Percentiles rank a stretch among this genome's conserved stretches.
Conservation (phyloP, 441 rosid species). For the Eruca vesicaria region DNA sequence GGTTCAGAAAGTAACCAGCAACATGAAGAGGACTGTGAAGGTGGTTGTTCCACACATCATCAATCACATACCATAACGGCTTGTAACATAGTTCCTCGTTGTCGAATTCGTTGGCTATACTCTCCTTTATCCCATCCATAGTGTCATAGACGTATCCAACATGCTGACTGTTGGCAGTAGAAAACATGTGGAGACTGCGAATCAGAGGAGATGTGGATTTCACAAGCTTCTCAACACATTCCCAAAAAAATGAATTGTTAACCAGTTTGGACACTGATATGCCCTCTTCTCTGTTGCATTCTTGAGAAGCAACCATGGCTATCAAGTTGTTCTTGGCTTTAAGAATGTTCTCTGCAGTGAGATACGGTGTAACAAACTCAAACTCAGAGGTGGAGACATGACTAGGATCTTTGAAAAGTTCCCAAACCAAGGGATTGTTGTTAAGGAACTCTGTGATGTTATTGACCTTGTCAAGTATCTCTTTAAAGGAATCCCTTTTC, state of each 20-base stretch:
- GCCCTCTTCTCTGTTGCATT: slow-evolving; percentile 40
- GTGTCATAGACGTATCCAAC: slow-evolving; percentile 55
- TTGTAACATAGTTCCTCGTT: slow-evolving; percentile 31
- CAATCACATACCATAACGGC: slow-evolving; percentile 56
- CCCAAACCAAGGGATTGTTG: slow-evolving; percentile 29
- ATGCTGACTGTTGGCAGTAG: slow-evolving; percentile 37
- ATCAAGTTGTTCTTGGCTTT: slow-evolving; percentile 40
- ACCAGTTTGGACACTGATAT: slow-evolving; percentile 34
- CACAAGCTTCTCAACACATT: slow-evolving; percentile 38
- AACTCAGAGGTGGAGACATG: slow-evolving; percentile 40
- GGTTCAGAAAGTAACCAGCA: slow-evolving; percentile 63
- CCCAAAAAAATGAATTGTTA: slow-evolving; percentile 48
- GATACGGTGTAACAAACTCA: slow-evolving; percentile 39
- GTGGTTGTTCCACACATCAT: slow-evolving; percentile 50
- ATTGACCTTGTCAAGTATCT: slow-evolving; percentile 38
- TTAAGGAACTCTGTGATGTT: slow-evolving; percentile 41
- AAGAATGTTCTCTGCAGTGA: slow-evolving; percentile 45
- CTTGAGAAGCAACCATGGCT: slow-evolving; percentile 39
- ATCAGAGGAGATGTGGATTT: slow-evolving; percentile 48
- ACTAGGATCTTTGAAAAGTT: slow-evolving; percentile 31
- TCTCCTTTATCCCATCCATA: slow-evolving; percentile 58
- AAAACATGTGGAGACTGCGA: slow-evolving; percentile 34
- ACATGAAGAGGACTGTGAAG: slow-evolving; percentile 66
- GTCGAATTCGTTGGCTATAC: slow-evolving; percentile 33
- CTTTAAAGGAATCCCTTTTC: slow-evolving; percentile 18